Evolutionary conservation across 1,139 yeast species (phyloP).

Genomic region (Geotrichum candidum): DNA sequence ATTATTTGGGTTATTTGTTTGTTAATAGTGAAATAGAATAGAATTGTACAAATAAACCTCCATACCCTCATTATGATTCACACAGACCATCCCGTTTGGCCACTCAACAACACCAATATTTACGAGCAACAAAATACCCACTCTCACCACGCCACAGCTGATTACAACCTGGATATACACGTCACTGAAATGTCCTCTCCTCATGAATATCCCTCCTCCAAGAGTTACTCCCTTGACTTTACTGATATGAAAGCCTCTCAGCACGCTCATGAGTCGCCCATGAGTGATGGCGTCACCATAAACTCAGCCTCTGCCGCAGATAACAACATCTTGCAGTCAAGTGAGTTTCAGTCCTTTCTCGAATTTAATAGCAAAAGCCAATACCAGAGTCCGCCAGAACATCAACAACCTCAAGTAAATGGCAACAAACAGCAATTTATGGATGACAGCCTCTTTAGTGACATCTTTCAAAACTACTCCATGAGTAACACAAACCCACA

Average conservation of each 20-base stretch:
- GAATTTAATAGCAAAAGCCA: constrained; percentile 2
- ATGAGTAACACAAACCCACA: background rate
- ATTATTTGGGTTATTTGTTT: too few species aligned
- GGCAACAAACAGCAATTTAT: constrained; percentile 3
- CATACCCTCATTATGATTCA: background rate
- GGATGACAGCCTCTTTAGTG: constrained; percentile 2
- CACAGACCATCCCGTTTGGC: background rate
- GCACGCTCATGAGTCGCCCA: background rate
- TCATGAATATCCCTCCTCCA: background rate
- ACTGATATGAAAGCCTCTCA: background rate
- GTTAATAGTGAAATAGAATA: background rate
- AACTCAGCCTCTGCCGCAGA: background rate
- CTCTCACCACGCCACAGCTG: background rate
- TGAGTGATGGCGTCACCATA: background rate
- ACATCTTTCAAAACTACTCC: constrained; percentile 7
- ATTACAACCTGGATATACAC: background rate
- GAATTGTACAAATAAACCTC: background rate
- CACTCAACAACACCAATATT: background rate
- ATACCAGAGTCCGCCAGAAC: background rate
- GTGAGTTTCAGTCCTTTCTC: constrained; percentile 8
- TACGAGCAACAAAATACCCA: background rate
- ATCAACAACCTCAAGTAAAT: background rate
- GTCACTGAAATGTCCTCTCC: background rate
- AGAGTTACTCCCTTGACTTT: background rate
- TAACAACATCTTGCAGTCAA: background rate